Conservation (phyloP, 2,329 filamentous ascomycete genomes). For the Coleophoma eucalyptorum region DNA sequence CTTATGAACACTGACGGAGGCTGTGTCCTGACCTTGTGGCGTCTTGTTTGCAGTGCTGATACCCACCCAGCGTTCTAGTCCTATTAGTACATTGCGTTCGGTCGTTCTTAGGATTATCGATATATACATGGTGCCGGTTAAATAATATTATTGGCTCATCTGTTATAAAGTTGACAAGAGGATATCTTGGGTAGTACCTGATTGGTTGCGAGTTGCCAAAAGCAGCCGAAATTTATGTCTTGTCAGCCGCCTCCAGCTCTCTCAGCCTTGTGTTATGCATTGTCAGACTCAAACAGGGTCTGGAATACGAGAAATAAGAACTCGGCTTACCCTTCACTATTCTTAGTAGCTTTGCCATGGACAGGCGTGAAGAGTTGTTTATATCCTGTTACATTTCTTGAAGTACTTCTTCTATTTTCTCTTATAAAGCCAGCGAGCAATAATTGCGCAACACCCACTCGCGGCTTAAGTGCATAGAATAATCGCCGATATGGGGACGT, state of each 20-base stretch:
- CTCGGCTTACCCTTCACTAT: not conserved
- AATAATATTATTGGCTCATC: no score
- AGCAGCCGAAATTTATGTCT: not conserved
- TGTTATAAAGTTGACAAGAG: no score
- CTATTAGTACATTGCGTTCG: no score
- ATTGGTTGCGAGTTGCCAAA: not conserved
- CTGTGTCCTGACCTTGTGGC: no score
- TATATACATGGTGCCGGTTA: no score
- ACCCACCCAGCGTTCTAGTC: no score
- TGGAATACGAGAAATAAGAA: not conserved
- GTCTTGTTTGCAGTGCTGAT: no score
- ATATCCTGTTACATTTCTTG: not conserved
- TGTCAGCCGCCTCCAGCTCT: not conserved
- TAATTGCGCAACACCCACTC: not conserved
- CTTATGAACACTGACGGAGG: no score
- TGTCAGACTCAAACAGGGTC: not conserved
- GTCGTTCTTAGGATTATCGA: no score
- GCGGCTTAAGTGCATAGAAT: not conserved
- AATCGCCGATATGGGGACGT: not conserved
- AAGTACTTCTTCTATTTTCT: not conserved
- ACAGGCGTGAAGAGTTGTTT: not conserved
- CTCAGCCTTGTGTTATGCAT: not conserved
- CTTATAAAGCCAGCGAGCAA: not conserved
- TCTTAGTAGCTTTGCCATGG: not conserved
- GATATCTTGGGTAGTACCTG: not conserved